A percentile compares a stretch with the other conserved stretches of the same genome.
Conservation (phyloP, 2,329 filamentous ascomycete species). For the Hymenoscyphus scutula region DNA sequence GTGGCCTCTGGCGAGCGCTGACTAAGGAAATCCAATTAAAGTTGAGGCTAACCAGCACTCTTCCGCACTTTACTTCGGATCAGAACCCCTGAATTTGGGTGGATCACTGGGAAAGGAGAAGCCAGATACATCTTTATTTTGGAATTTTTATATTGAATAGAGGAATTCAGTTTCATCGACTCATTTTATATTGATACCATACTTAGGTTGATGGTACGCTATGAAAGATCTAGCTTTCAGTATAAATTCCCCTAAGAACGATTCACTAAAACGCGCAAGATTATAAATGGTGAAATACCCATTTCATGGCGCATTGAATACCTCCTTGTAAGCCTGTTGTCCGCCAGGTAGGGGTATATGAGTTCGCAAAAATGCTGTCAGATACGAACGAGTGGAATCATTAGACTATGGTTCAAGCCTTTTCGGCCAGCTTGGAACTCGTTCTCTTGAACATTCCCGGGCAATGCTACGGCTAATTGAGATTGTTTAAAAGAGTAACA, state of each 20-base stretch:
- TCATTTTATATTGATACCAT: too few species aligned
- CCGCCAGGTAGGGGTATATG: too few species aligned
- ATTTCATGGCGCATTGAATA: too few species aligned
- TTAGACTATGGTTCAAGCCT: too few species aligned
- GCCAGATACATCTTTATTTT: neutral
- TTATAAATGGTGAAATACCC: too few species aligned
- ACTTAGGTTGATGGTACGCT: neutral
- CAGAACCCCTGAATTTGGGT: slow-evolving; percentile 1
- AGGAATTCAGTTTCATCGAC: neutral
- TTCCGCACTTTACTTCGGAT: neutral
- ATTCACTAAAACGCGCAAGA: too few species aligned
- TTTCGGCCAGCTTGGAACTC: too few species aligned
- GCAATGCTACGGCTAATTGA: neutral
- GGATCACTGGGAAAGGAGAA: neutral
- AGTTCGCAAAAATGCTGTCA: too few species aligned
- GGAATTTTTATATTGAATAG: neutral
- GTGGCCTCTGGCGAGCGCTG: slow-evolving; percentile 8
- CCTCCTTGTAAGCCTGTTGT: too few species aligned
- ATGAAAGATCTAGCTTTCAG: neutral
- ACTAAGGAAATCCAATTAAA: slow-evolving; percentile 7
- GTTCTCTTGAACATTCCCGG: neutral
- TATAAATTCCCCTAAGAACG: too few species aligned
- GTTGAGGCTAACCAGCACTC: neutral
- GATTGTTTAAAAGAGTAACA: neutral
- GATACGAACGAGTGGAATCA: too few species aligned